Evolutionary conservation across 2,329 filamentous ascomycete genomes (phyloP).

Genomic region (Fusarium denticulatum): DNA sequence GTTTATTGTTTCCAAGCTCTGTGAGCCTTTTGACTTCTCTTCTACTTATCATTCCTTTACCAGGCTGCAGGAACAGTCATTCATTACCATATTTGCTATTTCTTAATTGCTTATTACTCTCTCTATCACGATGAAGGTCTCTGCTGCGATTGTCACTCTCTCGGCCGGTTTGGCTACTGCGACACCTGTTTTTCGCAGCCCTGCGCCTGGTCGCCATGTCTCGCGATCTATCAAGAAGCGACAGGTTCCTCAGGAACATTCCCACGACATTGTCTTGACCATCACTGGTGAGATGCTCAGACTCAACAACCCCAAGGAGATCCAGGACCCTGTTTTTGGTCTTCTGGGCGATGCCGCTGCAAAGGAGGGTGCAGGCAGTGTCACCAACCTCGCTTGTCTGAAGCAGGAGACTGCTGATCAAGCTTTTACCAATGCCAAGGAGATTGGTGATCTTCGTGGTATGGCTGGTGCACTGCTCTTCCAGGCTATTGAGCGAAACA

Average conservation of each 20-base stretch:
- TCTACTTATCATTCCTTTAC: background rate
- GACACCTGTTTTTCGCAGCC: slow-evolving; percentile 1
- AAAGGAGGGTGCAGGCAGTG: slow-evolving; percentile 49
- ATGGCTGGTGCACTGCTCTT: slow-evolving; percentile 65
- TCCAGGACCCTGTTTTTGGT: slow-evolving; percentile 10
- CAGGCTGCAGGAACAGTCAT: slow-evolving; percentile 1
- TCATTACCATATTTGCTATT: background rate
- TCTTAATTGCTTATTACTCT: background rate
- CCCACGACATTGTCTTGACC: slow-evolving; percentile 2
- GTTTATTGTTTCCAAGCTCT: background rate
- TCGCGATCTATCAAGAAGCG: slow-evolving; percentile 2
- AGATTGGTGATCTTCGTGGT: slow-evolving; percentile 59
- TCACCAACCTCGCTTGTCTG: slow-evolving; percentile 55
- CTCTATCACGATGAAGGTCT: slow-evolving; percentile 9
- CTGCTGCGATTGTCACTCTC: background rate
- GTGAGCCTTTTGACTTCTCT: background rate
- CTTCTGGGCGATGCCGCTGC: slow-evolving; percentile 4
- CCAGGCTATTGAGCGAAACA: slow-evolving; percentile 64
- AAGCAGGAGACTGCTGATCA: slow-evolving; percentile 64
- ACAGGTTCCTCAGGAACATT: slow-evolving; percentile 16
- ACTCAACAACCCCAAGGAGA: slow-evolving; percentile 13
- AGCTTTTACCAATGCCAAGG: slow-evolving; percentile 69
- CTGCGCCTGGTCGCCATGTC: background rate
- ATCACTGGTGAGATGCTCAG: slow-evolving; percentile 5
- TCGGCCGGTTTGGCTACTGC: background rate